Evolutionary conservation across 257 asterid genomes (phyloP).

Genomic region (Penstemon barbatus): DNA sequence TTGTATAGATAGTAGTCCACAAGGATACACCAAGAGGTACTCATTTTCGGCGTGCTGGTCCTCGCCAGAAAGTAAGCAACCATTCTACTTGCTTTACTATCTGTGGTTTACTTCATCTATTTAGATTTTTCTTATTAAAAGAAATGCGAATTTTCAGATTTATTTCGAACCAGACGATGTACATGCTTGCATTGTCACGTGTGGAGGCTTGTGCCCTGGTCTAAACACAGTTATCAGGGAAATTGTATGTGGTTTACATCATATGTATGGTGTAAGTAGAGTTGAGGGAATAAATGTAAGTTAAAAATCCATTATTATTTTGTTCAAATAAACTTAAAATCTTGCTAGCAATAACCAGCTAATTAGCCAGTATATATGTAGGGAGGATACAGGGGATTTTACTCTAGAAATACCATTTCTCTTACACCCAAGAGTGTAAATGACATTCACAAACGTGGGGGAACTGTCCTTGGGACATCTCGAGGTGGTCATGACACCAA

Average conservation of each 20-base stretch:
- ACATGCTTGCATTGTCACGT: constrained; percentile 84
- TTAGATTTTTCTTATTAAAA: not conserved
- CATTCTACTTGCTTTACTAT: not conserved
- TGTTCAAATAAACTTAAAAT: not conserved
- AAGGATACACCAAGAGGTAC: constrained; percentile 70
- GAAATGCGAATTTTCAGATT: constrained; percentile 47
- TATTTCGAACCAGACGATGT: constrained; percentile 83
- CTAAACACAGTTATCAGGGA: constrained; percentile 91
- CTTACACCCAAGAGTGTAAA: constrained; percentile 73
- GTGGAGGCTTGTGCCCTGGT: constrained; percentile 97
- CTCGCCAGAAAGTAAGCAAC: constrained; percentile 69
- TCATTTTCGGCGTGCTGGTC: constrained; percentile 98
- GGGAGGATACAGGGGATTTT: constrained; percentile 93
- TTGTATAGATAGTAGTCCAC: constrained; percentile 70
- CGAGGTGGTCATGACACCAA: constrained; percentile 79
- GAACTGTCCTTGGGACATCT: constrained; percentile 84
- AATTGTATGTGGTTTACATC: constrained; percentile 73
- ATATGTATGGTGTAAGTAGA: constrained; percentile 82
- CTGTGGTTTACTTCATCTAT: not conserved
- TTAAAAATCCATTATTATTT: constrained; percentile 3
- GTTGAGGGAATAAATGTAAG: constrained; percentile 83
- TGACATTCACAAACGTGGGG: constrained; percentile 91
- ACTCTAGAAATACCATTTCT: constrained; percentile 64
- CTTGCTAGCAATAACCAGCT: constrained; percentile 7
- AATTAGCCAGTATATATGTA: constrained; percentile 33